Percentiles rank a stretch among this genome's conserved stretches.
Evolutionary conservation across 805 yeast genomes (phyloP).

Genomic region (Hanseniaspora meyeri): DNA sequence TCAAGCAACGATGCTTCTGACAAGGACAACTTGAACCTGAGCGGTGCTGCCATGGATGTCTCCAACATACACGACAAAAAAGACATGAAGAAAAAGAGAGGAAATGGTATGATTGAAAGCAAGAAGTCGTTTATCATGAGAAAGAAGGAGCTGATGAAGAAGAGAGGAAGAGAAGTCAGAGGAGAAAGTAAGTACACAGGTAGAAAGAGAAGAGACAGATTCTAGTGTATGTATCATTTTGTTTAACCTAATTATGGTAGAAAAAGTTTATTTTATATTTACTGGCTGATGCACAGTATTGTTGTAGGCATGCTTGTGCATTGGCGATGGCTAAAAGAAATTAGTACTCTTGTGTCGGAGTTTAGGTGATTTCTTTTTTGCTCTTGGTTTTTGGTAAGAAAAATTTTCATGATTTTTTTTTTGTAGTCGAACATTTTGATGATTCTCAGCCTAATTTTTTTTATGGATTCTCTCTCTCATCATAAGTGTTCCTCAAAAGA

Average conservation of each 20-base stretch:
- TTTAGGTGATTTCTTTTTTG: too few relatives aligned
- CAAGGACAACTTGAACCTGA: constrained; percentile 71
- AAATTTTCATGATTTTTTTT: too few relatives aligned
- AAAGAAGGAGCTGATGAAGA: constrained; percentile 86
- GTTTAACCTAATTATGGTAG: neutral
- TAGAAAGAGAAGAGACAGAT: constrained; percentile 59
- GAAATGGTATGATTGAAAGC: constrained; percentile 46
- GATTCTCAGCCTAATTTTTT: too few relatives aligned
- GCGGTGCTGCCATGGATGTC: constrained; percentile 33
- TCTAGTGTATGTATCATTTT: constrained; percentile 29
- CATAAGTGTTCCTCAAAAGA: neutral
- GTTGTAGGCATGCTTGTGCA: too few relatives aligned
- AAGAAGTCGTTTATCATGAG: constrained; percentile 71
- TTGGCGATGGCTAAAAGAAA: too few relatives aligned
- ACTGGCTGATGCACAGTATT: neutral
- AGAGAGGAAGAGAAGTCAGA: constrained; percentile 83
- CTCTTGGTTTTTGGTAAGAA: too few relatives aligned
- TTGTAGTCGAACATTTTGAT: too few relatives aligned
- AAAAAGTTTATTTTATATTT: too few relatives aligned
- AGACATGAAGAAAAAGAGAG: constrained; percentile 18
- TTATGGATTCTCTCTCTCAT: too few relatives aligned
- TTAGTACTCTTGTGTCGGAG: neutral
- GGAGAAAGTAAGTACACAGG: constrained; percentile 86
- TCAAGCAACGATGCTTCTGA: constrained; percentile 69
- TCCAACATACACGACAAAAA: constrained; percentile 12